These are phyloP conservation scores for Diaporthe helianthi DNA, from an alignment of 2,329 filamentous ascomycete species.

Conservation along the genomic window DNA sequence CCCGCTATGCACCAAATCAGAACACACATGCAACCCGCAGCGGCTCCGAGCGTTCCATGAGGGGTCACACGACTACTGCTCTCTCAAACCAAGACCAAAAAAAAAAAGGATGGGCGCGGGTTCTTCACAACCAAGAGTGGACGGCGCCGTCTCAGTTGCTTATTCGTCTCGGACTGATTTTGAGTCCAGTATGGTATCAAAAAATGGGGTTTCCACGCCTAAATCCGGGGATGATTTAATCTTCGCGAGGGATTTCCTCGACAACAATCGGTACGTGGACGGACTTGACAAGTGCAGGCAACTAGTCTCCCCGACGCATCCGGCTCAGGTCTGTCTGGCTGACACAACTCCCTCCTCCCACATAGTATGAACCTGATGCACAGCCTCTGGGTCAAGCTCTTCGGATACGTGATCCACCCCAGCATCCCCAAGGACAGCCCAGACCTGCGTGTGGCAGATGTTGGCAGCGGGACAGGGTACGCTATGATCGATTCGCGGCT, in stretches of 20 bases:
- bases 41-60: not conserved
- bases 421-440: slow-evolving; percentile 33
- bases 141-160: not conserved
- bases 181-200: not conserved
- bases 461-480: slow-evolving; percentile 40
- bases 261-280: slow-evolving; percentile 26
- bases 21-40: too few relatives aligned
- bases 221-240: slow-evolving; percentile 1
- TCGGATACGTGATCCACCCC: slow-evolving; percentile 38
- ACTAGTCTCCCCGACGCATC: too few relatives aligned
- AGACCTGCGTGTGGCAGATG: slow-evolving; percentile 38
- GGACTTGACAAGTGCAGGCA: too few relatives aligned
- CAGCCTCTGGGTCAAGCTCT: slow-evolving; percentile 36
- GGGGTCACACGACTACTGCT: not conserved
- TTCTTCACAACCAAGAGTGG: not conserved
- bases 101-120: not conserved
- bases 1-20: too few relatives aligned
- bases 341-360: not conserved
- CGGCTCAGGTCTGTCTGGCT: not conserved
- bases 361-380: slow-evolving; percentile 37
- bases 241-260: slow-evolving; percentile 25
- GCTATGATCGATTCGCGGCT: not conserved
- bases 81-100: too few relatives aligned
- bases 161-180: not conserved
- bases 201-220: not conserved